Evolutionary conservation across 805 yeast species (phyloP).

Genomic region (Priceomyces fermenticarens): DNA sequence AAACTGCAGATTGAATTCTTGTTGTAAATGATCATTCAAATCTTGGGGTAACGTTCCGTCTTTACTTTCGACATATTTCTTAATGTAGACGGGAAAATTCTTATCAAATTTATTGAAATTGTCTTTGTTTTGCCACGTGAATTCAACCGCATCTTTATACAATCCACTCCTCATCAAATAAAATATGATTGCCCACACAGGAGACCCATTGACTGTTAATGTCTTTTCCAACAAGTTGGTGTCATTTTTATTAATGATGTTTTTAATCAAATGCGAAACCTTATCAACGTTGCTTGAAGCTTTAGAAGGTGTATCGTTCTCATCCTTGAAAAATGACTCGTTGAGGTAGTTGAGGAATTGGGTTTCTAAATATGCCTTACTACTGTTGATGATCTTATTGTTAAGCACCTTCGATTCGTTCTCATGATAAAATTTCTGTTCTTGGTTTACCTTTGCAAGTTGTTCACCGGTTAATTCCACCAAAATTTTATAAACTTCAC

Average conservation of each 20-base stretch:
- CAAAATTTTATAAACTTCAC: constrained; percentile 72
- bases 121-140: constrained; percentile 60
- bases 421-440: constrained; percentile 27
- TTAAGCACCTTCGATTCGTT: constrained; percentile 18
- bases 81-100: constrained; percentile 75
- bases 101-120: constrained; percentile 83
- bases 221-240: constrained; percentile 29
- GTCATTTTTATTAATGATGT: constrained; percentile 30
- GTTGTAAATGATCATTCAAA: constrained; percentile 62
- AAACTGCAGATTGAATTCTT: constrained; percentile 83
- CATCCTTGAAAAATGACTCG: constrained; percentile 59
- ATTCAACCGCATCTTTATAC: constrained; percentile 69
- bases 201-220: constrained; percentile 66
- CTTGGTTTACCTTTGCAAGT: constrained; percentile 29
- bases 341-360: constrained; percentile 80
- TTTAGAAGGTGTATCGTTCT: constrained; percentile 30
- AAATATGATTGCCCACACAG: constrained; percentile 92
- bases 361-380: constrained; percentile 61
- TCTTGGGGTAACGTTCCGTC: constrained; percentile 61
- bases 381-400: constrained; percentile 48
- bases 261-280: constrained; percentile 55
- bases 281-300: constrained; percentile 69
- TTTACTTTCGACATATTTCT: constrained; percentile 55
- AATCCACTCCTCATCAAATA: constrained; percentile 85
- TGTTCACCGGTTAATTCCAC: constrained; percentile 43